Conservation (phyloP, 768 basidiomycete genomes). For the Termitomyces sp. region DNA sequence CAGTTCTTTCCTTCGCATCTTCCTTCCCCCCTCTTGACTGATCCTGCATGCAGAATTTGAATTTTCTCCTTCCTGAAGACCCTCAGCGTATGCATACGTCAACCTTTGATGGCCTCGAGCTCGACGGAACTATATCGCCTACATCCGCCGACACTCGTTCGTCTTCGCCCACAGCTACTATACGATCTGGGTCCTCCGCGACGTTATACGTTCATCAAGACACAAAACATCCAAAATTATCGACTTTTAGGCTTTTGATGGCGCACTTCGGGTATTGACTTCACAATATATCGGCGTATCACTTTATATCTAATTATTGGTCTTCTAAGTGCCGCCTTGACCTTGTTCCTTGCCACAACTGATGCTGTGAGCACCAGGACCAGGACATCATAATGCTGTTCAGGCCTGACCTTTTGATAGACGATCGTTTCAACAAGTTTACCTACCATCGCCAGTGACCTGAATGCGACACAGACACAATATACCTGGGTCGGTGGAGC, state of each 20-base stretch:
- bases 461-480: slow-evolving; percentile 62
- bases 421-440: slow-evolving; percentile 79
- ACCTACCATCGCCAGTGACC: slow-evolving; percentile 73
- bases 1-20: background rate
- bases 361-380: slow-evolving; percentile 57
- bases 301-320: slow-evolving; percentile 1
- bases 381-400: background rate
- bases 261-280: slow-evolving; percentile 70
- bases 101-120: background rate
- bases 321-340: slow-evolving; percentile 60
- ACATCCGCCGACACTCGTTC: background rate
- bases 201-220: slow-evolving; percentile 22
- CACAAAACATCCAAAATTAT: slow-evolving; percentile 30
- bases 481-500: slow-evolving; percentile 87
- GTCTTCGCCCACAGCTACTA: slow-evolving; percentile 22
- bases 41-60: slow-evolving; percentile 3
- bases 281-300: background rate
- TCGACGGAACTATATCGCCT: slow-evolving; percentile 1
- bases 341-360: slow-evolving; percentile 83
- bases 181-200: slow-evolving; percentile 26
- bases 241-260: slow-evolving; percentile 53
- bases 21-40: background rate
- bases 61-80: background rate
- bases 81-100: background rate
- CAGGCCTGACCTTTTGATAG: slow-evolving; percentile 20